Percentiles rank a stretch among this genome's conserved stretches.
Evolutionary conservation across 306 rosid species (phyloP).

Genomic region (Arachis stenosperma): DNA sequence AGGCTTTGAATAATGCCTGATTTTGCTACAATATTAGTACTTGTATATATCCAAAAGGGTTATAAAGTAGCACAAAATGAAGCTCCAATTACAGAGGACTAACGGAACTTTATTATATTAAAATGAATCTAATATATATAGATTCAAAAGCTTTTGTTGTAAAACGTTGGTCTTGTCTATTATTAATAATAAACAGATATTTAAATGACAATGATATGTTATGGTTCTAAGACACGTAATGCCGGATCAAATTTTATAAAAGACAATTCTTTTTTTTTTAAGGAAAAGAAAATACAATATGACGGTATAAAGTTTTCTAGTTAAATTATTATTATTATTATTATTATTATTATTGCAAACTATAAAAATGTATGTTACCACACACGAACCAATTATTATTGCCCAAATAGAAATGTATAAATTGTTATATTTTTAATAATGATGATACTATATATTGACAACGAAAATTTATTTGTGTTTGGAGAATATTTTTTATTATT

Average conservation of each 20-base stretch:
- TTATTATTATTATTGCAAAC: not conserved
- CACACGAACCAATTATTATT: too few species aligned
- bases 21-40: not conserved
- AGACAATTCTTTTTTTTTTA: too few species aligned
- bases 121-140: not conserved
- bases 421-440: too few species aligned
- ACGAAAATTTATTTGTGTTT: too few species aligned
- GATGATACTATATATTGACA: too few species aligned
- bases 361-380: not conserved
- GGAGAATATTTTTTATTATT: too few species aligned
- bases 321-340: not conserved
- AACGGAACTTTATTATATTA: slow-evolving; percentile 29
- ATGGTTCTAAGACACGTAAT: not conserved
- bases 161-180: not conserved
- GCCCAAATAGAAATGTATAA: too few species aligned
- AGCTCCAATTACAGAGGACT: slow-evolving; percentile 17
- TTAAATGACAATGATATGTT: slow-evolving; percentile 2
- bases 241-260: too few species aligned
- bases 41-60: not conserved
- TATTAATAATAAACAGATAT: too few species aligned
- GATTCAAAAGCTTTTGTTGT: not conserved
- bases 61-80: slow-evolving; percentile 16
- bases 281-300: too few species aligned
- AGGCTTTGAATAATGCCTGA: not conserved
- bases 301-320: too few species aligned